Evolutionary conservation across 371 early-diverging fungal species (phyloP).

Genomic region (Mortierella sp.): DNA sequence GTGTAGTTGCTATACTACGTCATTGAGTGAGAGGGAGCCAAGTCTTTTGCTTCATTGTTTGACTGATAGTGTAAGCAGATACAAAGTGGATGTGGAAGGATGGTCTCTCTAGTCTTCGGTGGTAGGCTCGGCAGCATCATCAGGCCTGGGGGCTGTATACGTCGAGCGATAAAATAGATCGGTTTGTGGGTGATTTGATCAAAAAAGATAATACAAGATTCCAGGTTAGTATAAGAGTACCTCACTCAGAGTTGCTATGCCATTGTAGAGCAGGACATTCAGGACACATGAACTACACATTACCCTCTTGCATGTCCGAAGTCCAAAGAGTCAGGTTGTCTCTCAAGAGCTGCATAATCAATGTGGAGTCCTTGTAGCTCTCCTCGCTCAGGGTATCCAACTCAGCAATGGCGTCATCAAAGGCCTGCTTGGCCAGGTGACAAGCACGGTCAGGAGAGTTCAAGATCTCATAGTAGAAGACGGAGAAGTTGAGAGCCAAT

Average conservation of each 20-base stretch:
- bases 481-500: conserved; percentile 99
- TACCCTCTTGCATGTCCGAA: conserved; percentile 92
- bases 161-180: too few relatives aligned
- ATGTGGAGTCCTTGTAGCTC: conserved; percentile 99
- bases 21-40: too few relatives aligned
- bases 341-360: conserved; percentile 99
- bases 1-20: too few relatives aligned
- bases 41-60: not conserved
- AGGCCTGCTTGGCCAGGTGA: conserved; percentile 98
- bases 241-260: too few relatives aligned
- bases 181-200: too few relatives aligned
- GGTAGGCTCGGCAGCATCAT: conserved; percentile 33
- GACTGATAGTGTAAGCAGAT: conserved; percentile 3
- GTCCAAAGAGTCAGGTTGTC: conserved; percentile 99
- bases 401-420: conserved; percentile 99
- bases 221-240: too few relatives aligned
- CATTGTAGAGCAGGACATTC: too few relatives aligned
- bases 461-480: conserved; percentile 99
- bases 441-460: conserved; percentile 99
- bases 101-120: conserved; percentile 32
- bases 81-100: conserved; percentile 3
- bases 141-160: conserved; percentile 27
- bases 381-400: conserved; percentile 99
- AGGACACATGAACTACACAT: conserved; percentile 3
- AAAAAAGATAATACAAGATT: too few relatives aligned